phyloP scores from a whole-genome alignment of 116 monocot genomes.

The Thalassia testudinum region DNA sequence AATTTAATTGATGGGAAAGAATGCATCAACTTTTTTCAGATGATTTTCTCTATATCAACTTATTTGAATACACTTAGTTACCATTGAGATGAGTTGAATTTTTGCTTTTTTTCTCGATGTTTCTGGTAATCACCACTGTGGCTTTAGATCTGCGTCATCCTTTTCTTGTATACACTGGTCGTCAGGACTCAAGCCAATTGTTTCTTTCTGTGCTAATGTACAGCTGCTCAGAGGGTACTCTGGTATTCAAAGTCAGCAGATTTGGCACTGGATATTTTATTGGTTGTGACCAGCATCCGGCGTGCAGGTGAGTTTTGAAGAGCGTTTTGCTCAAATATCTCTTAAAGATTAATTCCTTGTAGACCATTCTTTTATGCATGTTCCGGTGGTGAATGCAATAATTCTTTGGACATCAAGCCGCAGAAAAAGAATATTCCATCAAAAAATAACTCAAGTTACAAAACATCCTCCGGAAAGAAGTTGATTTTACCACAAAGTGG shows the following conservation, averaged over 20 bases:
- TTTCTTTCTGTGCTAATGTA: conserved; percentile 3
- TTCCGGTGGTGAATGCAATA: neutral
- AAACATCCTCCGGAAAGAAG: too few species aligned
- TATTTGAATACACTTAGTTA: too few species aligned
- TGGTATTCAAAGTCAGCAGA: conserved; percentile 88
- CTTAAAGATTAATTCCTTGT: neutral
- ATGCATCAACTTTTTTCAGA: too few species aligned
- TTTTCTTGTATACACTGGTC: too few species aligned
- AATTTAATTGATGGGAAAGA: too few species aligned
- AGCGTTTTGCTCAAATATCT: neutral
- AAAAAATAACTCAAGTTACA: too few species aligned
- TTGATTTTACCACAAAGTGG: neutral
- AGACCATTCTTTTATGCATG: neutral
- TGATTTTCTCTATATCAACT: too few species aligned
- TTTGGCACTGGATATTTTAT: conserved; percentile 97
- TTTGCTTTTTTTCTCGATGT: too few species aligned
- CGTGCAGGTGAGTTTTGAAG: conserved; percentile 71
- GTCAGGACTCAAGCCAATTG: too few species aligned
- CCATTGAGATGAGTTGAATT: too few species aligned
- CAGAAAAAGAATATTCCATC: neutral
- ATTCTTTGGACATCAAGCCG: neutral
- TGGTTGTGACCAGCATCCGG: conserved; percentile 91
- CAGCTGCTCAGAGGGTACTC: conserved; percentile 72
- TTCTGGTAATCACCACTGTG: too few species aligned
- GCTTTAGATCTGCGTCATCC: too few species aligned